Conservation (phyloP, 345 rosid species). For the Eucalyptus sideroxylon region DNA sequence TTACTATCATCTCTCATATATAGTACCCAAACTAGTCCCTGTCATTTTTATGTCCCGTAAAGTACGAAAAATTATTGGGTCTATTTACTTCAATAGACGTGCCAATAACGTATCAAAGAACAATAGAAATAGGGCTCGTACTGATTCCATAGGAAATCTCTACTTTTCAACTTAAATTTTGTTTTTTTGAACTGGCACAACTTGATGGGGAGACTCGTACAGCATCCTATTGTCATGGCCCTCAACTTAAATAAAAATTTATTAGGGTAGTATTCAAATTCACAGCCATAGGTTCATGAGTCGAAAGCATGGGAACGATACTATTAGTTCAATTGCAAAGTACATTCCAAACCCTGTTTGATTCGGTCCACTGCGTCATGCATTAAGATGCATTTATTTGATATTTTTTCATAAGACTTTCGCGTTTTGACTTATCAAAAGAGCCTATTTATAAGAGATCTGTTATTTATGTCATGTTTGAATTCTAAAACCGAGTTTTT, state of each 20-base stretch:
- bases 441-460: not conserved
- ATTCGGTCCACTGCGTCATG: not conserved
- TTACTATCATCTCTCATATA: not conserved
- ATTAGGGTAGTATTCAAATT: not conserved
- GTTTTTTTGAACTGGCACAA: not conserved
- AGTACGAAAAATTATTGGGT: not conserved
- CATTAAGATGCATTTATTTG: not conserved
- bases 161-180: not conserved
- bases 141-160: not conserved
- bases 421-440: not conserved
- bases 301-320: not conserved
- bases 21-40: not conserved
- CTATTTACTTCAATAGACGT: not conserved
- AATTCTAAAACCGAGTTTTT: not conserved
- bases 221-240: rapidly evolving
- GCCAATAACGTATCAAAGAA: not conserved
- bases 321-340: not conserved
- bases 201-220: rapidly evolving
- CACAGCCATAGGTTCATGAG: not conserved
- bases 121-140: not conserved
- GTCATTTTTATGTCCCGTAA: not conserved
- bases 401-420: not conserved
- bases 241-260: not conserved
- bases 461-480: not conserved
- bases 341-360: not conserved